These are phyloP conservation scores for Aspergillus udagawae DNA, from an alignment of 2,329 filamentous ascomycete genomes.

Conservation along the genomic window DNA sequence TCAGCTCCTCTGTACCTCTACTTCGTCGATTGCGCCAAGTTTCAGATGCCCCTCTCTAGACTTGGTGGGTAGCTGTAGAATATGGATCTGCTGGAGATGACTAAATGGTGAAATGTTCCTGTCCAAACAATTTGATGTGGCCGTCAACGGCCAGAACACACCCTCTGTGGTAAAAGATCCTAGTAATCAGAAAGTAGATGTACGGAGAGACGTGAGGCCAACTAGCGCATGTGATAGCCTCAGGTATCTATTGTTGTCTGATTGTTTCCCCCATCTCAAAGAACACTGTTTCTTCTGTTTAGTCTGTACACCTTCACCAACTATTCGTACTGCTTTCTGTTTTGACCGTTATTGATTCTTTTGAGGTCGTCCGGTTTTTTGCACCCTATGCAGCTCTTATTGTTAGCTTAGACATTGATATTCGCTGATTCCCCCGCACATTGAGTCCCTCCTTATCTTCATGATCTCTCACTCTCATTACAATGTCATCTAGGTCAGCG, in stretches of 20 bases:
- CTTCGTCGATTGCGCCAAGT: background rate
- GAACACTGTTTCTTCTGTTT: background rate
- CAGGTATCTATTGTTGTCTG: background rate
- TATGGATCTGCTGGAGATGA: background rate
- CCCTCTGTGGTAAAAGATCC: background rate
- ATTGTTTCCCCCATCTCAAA: background rate
- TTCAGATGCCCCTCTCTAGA: background rate
- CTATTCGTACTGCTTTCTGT: background rate
- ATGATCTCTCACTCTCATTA: background rate
- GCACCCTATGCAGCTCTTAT: background rate
- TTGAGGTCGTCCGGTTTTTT: background rate
- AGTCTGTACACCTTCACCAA: background rate
- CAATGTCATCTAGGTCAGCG: background rate
- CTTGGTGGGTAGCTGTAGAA: background rate
- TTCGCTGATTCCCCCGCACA: background rate
- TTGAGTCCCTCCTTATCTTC: background rate
- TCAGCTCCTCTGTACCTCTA: background rate
- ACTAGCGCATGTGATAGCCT: background rate
- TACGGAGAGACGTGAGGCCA: background rate
- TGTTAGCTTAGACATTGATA: background rate
- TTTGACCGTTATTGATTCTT: background rate
- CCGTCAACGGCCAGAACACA: background rate
- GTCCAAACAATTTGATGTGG: background rate
- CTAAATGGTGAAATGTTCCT: background rate
- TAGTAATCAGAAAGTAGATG: background rate